A percentile compares a stretch with the other conserved stretches of the same genome.
Conservation (phyloP, 768 basidiomycete genomes). For the Kwoniella europaea region DNA sequence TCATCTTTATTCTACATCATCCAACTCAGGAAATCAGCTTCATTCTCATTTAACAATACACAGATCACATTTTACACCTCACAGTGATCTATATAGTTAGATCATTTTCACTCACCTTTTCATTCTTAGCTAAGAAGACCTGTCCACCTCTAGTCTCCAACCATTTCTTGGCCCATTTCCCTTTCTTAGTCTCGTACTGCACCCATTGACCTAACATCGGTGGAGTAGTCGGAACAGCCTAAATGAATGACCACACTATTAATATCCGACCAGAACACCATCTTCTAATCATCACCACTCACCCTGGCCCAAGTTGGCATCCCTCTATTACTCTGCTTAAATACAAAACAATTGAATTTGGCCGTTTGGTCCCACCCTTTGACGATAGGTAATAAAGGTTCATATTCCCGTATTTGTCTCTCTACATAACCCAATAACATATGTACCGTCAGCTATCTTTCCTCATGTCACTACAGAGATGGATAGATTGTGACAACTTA, state of each 20-base stretch:
- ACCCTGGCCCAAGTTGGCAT: conserved; percentile 60
- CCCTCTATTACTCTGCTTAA: conserved; percentile 75
- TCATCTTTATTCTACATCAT: conserved; percentile 79
- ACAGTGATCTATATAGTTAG: not conserved
- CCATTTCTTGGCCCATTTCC: conserved; percentile 95
- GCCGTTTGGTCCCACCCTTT: conserved; percentile 88
- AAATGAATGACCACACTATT: not conserved
- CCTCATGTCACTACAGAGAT: not conserved
- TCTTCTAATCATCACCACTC: not conserved
- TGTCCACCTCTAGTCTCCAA: conserved; percentile 83
- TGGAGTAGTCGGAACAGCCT: conserved; percentile 62
- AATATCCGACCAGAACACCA: not conserved
- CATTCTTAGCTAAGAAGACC: conserved; percentile 85
- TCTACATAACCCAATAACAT: conserved; percentile 63
- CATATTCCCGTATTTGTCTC: conserved; percentile 85
- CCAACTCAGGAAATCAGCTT: conserved; percentile 18
- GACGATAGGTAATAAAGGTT: conserved; percentile 76
- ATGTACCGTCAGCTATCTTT: not conserved
- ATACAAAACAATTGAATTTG: conserved; percentile 76
- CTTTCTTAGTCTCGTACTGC: conserved; percentile 86
- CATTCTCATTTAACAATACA: not conserved
- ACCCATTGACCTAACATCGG: conserved; percentile 67
- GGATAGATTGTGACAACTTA: conserved; percentile 56
- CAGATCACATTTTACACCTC: not conserved
- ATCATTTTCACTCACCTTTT: conserved; percentile 66